A percentile compares a stretch with the other conserved stretches of the same genome.
Evolutionary conservation across 2,329 filamentous ascomycete genomes (phyloP).

Genomic region (Pseudocercospora fuligena): DNA sequence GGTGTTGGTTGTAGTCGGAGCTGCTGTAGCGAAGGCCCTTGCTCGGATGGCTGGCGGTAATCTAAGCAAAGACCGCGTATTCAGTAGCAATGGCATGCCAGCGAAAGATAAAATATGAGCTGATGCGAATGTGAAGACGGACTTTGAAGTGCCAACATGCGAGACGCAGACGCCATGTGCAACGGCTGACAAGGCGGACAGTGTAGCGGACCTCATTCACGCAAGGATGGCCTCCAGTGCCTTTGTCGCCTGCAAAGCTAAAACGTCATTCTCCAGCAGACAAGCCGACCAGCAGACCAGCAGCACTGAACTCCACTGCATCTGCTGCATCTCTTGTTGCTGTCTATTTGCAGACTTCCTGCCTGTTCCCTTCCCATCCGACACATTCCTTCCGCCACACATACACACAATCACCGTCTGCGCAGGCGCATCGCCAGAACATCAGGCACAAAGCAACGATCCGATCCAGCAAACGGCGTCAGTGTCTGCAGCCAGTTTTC

Average conservation of each 20-base stretch:
- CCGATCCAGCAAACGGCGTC: conserved; percentile 12
- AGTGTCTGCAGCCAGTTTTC: conserved; percentile 6
- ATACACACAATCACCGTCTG: conserved; percentile 2
- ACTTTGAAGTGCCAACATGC: not conserved
- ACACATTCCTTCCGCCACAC: not conserved
- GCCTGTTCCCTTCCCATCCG: not conserved
- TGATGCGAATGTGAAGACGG: not conserved
- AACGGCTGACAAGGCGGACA: not conserved
- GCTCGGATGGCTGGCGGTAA: conserved; percentile 16
- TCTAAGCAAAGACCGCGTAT: conserved; percentile 5
- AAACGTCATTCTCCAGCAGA: conserved; percentile 10
- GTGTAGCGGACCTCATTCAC: not conserved
- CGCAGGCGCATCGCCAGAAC: conserved; percentile 18
- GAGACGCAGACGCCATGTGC: not conserved
- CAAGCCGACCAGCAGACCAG: not conserved
- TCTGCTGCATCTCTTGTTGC: not conserved
- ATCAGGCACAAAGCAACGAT: conserved; percentile 13
- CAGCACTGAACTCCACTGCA: conserved; percentile 1
- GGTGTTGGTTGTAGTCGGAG: conserved; percentile 12
- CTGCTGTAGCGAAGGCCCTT: conserved; percentile 26
- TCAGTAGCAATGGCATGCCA: not conserved
- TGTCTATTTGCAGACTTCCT: not conserved
- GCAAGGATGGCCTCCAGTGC: not conserved
- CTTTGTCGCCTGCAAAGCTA: not conserved
- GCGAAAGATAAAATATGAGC: not conserved